Conservation (phyloP, 805 yeast species). For the Dipodascopsis tothii region DNA sequence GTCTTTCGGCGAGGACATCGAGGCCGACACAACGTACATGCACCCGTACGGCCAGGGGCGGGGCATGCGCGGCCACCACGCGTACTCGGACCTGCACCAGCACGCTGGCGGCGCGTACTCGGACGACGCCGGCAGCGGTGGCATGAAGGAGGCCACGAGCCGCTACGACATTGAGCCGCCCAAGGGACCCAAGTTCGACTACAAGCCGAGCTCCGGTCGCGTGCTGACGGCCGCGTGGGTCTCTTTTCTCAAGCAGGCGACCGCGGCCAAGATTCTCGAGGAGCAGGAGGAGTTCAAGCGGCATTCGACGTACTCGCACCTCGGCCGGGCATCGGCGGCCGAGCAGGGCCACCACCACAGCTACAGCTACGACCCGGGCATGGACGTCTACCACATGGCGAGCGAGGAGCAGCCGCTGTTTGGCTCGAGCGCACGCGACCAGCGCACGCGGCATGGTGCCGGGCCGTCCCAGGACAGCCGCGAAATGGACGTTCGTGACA, state of each 20-base stretch:
- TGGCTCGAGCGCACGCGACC: no score
- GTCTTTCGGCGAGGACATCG: not conserved
- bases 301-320: no score
- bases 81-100: not conserved
- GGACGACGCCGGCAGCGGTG: not conserved
- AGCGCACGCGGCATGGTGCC: no score
- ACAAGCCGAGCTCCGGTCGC: slow-evolving; percentile 1
- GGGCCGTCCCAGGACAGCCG: no score
- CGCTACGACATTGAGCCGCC: no score
- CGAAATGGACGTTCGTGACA: no score
- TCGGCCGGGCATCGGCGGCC: no score
- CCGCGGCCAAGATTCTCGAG: slow-evolving; percentile 9
- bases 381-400: no score
- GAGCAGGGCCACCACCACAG: no score
- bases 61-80: not conserved
- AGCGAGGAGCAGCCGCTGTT: no score
- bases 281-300: slow-evolving; percentile 17
- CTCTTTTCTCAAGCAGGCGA: slow-evolving; percentile 14
- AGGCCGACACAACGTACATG: not conserved
- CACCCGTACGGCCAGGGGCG: not conserved
- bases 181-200: not conserved
- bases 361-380: no score
- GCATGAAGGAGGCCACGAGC: no score
- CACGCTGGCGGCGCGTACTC: not conserved
- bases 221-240: slow-evolving; percentile 19